A percentile compares a stretch with the other conserved stretches of the same genome.
phyloP scores from a whole-genome alignment of 352 stramenopile genomes.

The Peronospora destructor region DNA sequence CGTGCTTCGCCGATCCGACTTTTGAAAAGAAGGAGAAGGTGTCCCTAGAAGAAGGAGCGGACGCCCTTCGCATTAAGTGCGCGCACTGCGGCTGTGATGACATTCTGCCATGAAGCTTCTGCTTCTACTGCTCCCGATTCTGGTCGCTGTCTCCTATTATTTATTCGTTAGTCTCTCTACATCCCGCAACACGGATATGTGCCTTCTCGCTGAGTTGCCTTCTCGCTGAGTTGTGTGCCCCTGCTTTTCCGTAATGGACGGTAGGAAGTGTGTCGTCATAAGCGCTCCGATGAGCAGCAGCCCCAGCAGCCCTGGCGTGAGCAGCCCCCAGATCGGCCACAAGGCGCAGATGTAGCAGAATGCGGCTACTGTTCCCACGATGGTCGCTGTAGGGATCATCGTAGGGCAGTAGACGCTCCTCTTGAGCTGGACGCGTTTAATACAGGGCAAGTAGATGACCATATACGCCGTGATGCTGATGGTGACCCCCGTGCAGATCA shows the following conservation, averaged over 20 bases:
- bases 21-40: conserved; percentile 44
- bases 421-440: conserved; percentile 74
- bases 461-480: conserved; percentile 85
- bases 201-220: neutral
- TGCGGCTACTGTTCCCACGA: conserved; percentile 53
- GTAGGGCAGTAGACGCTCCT: conserved; percentile 91
- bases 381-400: conserved; percentile 85
- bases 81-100: conserved; percentile 30
- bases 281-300: conserved; percentile 87
- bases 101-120: conserved; percentile 17
- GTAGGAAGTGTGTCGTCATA: conserved; percentile 91
- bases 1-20: conserved; percentile 38
- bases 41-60: conserved; percentile 10
- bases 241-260: conserved; percentile 48
- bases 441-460: conserved; percentile 80
- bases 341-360: conserved; percentile 81
- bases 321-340: conserved; percentile 89
- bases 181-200: conserved; percentile 5
- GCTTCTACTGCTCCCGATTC: neutral
- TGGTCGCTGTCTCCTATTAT: conserved; percentile 16
- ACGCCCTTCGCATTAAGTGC: conserved; percentile 41
- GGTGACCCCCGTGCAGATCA: conserved; percentile 77
- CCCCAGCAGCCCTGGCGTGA: conserved; percentile 85
- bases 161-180: conserved; percentile 18
- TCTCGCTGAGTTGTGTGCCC: neutral